Evolutionary conservation across 2,329 filamentous ascomycete species (phyloP), one percentile per base, ranked within the genome.

Genomic region (Rutstroemia sydowiana): DNA sequence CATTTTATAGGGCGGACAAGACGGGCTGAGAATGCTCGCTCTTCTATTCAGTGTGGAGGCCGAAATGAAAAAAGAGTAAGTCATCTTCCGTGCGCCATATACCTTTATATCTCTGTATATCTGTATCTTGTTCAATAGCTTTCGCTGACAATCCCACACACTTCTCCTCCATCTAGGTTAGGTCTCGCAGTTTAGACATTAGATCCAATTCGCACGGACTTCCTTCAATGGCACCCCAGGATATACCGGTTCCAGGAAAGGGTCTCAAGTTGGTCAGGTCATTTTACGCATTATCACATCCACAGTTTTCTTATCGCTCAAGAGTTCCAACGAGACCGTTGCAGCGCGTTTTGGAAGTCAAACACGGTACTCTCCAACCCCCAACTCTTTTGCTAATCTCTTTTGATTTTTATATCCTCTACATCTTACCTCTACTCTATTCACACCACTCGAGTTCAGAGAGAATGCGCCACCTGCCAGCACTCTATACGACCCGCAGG

Each of bases 271-370:
- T 20, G 41, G 41, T 51, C 48, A 39, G n/a, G n/a, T n/a, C n/a
- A 36, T 14, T 39, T 45, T 11, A 51, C 23, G 13, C 23, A 32
- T 45, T 21, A 30, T 39, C 18, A 14, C 10, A 10, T 21, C n/a
- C 13, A 20, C 11, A 11, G 7, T 10, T 41, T 41, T 23, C 13
- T 20, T 39, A n/a, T 39, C 18, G 18, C n/a, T n/a, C n/a, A 36
- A 36, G 45, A 48, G 36, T 30, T 48, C 34, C 16, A 47, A n/a
- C 6, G 45, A 47, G 32, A 40, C 45, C 39, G 45, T 21, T 47
- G 45, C 21, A 47, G 45, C 45, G 45, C 45, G 45, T 40, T 47
- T 16, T 47, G 45, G 45, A 47, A 47, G 34, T 47, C 45, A 47
- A 28, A n/a, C 45, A 47, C 34, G 39, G 45, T 37, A 26, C 45